Conservation (phyloP, 2,329 filamentous ascomycete species). For the Penicillium olsonii region DNA sequence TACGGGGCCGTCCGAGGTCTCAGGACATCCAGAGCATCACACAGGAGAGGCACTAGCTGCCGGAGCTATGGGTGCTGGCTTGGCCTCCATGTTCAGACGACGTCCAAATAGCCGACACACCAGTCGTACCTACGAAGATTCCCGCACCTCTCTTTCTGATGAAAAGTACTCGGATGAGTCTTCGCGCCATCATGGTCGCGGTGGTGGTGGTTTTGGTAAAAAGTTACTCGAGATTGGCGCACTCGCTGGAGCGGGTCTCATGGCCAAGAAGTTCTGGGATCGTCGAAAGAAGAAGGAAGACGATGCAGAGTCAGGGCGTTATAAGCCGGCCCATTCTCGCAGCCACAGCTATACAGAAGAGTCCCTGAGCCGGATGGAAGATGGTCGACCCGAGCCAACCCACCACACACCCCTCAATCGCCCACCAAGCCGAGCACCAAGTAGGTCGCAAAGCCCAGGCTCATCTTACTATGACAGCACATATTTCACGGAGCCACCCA, state of each 20-base stretch:
- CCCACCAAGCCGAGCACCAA: conserved; percentile 35
- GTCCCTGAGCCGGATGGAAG: conserved; percentile 49
- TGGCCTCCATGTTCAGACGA: conserved; percentile 53
- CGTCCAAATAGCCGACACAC: conserved; percentile 47
- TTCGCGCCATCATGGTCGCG: conserved; percentile 29
- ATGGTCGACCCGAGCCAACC: conserved; percentile 53
- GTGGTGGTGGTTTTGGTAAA: conserved; percentile 59
- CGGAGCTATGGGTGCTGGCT: conserved; percentile 59
- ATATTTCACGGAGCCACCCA: conserved; percentile 46
- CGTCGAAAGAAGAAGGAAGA: conserved; percentile 56
- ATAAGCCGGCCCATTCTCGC: conserved; percentile 54
- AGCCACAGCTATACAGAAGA: conserved; percentile 45
- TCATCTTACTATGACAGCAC: conserved; percentile 42
- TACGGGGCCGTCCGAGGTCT: conserved; percentile 53
- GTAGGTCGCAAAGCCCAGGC: conserved; percentile 36
- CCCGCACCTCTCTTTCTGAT: conserved; percentile 61
- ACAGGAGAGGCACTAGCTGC: conserved; percentile 49
- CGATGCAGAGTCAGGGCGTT: conserved; percentile 54
- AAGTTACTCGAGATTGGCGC: conserved; percentile 63
- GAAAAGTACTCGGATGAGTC: conserved; percentile 65
- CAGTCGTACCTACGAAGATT: conserved; percentile 45
- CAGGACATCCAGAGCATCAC: conserved; percentile 47
- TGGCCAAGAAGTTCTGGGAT: conserved; percentile 62
- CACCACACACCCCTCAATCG: conserved; percentile 35
- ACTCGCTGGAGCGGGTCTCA: conserved; percentile 61